These are phyloP conservation scores for Aspergillus sclerotialis DNA, from an alignment of 2,329 filamentous ascomycete genomes.

Conservation along the genomic window DNA sequence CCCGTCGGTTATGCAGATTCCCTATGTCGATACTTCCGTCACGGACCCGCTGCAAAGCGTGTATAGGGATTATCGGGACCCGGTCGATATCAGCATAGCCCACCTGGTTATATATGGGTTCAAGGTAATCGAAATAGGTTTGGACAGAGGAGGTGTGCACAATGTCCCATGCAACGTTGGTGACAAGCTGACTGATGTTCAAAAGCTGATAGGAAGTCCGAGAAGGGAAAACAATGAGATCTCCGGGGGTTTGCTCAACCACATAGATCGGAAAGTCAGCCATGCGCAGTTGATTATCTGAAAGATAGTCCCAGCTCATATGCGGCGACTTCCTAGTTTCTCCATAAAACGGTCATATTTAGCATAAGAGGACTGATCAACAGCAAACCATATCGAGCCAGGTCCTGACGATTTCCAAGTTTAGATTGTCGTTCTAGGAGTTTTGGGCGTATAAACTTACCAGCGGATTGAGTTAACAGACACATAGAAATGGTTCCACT, in stretches of 20 bases:
- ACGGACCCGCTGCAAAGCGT: constrained; percentile 12
- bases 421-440: not conserved
- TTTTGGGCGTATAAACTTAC: constrained; percentile 7
- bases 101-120: constrained; percentile 27
- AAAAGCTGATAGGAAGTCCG: constrained; percentile 31
- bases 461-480: constrained; percentile 25
- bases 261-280: constrained; percentile 31
- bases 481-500: constrained; percentile 30
- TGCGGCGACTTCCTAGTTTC: constrained; percentile 24
- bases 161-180: constrained; percentile 32
- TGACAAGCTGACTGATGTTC: constrained; percentile 27
- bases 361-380: constrained; percentile 25
- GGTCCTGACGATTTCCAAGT: constrained; percentile 10
- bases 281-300: constrained; percentile 19
- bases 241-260: constrained; percentile 25
- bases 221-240: constrained; percentile 30
- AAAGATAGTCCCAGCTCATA: constrained; percentile 28
- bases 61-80: constrained; percentile 22
- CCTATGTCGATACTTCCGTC: no score
- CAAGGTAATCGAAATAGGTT: constrained; percentile 27
- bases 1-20: constrained; percentile 11
- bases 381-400: constrained; percentile 27
- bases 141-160: constrained; percentile 27
- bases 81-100: constrained; percentile 26
- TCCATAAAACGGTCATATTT: constrained; percentile 29